These are phyloP conservation scores for Linnemannia zychae DNA, from an alignment of 192 early-diverging fungal genomes.

Conservation along the genomic window DNA sequence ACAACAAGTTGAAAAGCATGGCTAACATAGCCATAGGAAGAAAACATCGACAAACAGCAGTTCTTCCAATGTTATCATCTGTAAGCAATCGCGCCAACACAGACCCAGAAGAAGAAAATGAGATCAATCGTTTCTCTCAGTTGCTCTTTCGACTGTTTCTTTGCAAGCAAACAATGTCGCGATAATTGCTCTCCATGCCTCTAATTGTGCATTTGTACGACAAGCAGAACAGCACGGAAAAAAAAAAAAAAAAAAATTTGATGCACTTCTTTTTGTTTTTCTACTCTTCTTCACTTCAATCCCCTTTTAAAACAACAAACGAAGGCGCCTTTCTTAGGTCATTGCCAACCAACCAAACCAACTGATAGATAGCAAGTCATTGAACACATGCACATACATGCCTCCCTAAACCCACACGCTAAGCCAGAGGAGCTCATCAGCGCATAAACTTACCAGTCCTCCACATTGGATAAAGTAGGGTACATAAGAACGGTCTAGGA, in stretches of 20 bases:
- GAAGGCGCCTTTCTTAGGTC: background rate
- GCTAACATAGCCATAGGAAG: background rate
- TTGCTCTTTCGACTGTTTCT: background rate
- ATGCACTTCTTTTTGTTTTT: background rate
- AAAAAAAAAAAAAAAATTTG: background rate
- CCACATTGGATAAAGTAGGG: background rate
- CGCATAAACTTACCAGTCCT: background rate
- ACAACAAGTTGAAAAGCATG: background rate
- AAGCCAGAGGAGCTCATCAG: background rate
- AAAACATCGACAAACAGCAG: background rate
- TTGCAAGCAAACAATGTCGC: constrained; percentile 15
- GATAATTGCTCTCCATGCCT: constrained; percentile 21
- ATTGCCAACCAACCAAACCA: background rate
- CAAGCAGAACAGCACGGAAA: background rate
- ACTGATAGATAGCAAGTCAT: background rate
- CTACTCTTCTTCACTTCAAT: background rate
- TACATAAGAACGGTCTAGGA: background rate
- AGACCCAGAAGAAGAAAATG: background rate
- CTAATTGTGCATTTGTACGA: background rate
- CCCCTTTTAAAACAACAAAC: background rate
- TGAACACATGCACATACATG: background rate
- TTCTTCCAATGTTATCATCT: constrained; percentile 1
- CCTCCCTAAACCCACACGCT: background rate
- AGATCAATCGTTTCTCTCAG: background rate
- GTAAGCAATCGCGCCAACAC: background rate